Base-by-base conservation (phyloP, 2,329 filamentous ascomycete genomes). In the Aspergillus awamori region DNA sequence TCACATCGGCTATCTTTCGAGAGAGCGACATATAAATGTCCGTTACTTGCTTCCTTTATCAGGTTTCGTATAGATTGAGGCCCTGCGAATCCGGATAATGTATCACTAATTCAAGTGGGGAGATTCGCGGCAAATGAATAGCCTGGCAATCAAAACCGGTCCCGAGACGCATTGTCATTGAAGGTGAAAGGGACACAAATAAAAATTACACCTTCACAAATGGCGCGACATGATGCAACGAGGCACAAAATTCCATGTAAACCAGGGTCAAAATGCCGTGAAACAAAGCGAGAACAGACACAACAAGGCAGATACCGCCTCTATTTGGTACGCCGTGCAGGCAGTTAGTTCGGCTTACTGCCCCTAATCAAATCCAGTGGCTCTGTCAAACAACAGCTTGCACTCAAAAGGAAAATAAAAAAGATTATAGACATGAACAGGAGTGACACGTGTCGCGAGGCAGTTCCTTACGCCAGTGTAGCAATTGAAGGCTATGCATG, bases 61-160 rank as follows among this genome's bases (percentile, higher is more conserved):
- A 7, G n/a, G 64, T 66, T 65, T 65, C 64, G 61, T 51, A 28
- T 66, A 62, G 22, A 66, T 65, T 61, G 53, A 28, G 22, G 48
- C 33, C 36, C 41, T 48, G 52, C 30, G 24, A 53, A 56, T 38
- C 48, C 45, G 58, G 53, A 58, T 17, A 48, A 45, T 15, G 58
- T 51, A 28, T 60, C 53, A 1, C 28, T 63, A 58, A 52, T 51
- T 61, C 61, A 63, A 58, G 64, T 60, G 60, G 60, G 60, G 60
- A 58, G 60, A 53, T 22, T 38, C 24, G 57, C 62, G 57, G 62
- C 56, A 59, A 51, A 51, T 30, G 47, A 51, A 26, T 8, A 17
- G 47, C 30, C 47, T 33, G 8, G 10, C 26, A 51, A 51, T 10
- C 8, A 33, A 33, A 17, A 15, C 26, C 26, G 47, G 26, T 15